Percentiles rank a stretch among this genome's conserved stretches.
These are phyloP conservation scores for Anthracocystis panici-leucophaei DNA, from an alignment of 1,284 basidiomycete species.

Conservation along the genomic window DNA sequence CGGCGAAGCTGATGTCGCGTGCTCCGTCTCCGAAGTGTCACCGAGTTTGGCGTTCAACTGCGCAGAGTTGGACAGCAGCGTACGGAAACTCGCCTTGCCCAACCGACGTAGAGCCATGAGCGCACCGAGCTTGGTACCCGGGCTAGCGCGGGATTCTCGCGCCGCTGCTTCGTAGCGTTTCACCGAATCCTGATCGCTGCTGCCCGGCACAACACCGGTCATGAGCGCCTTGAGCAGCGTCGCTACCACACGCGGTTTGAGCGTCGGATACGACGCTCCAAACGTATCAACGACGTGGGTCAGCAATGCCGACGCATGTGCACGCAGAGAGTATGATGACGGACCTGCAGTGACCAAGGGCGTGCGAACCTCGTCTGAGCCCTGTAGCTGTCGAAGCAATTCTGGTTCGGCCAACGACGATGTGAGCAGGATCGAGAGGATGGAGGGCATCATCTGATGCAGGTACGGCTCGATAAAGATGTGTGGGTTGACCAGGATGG, in stretches of 20 bases:
- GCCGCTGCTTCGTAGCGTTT: constrained; percentile 18
- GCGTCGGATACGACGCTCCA: constrained; percentile 78
- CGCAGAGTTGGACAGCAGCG: constrained; percentile 47
- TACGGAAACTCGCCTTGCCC: constrained; percentile 60
- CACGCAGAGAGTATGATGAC: constrained; percentile 50
- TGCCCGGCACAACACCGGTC: constrained; percentile 68
- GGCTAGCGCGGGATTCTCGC: constrained; percentile 40
- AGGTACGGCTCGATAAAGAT: constrained; percentile 96
- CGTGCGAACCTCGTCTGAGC: constrained; percentile 21
- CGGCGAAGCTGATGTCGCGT: constrained; percentile 26
- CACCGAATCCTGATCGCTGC: constrained; percentile 40
- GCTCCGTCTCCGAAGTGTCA: constrained; percentile 17
- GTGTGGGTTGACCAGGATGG: constrained; percentile 75
- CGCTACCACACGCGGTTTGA: constrained; percentile 89
- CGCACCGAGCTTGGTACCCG: constrained; percentile 65
- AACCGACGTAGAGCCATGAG: constrained; percentile 61
- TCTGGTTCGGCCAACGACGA: constrained; percentile 75
- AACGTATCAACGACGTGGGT: constrained; percentile 79
- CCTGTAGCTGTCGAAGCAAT: constrained; percentile 24
- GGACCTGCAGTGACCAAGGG: constrained; percentile 40
- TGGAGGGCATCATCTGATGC: constrained; percentile 92
- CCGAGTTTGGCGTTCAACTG: constrained; percentile 35
- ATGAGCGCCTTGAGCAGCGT: constrained; percentile 88
- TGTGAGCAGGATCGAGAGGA: constrained; percentile 89
- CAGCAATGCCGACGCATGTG: constrained; percentile 76